phyloP scores from a whole-genome alignment of 129 eudicot species.

The Chrysanthemum seticuspe region DNA sequence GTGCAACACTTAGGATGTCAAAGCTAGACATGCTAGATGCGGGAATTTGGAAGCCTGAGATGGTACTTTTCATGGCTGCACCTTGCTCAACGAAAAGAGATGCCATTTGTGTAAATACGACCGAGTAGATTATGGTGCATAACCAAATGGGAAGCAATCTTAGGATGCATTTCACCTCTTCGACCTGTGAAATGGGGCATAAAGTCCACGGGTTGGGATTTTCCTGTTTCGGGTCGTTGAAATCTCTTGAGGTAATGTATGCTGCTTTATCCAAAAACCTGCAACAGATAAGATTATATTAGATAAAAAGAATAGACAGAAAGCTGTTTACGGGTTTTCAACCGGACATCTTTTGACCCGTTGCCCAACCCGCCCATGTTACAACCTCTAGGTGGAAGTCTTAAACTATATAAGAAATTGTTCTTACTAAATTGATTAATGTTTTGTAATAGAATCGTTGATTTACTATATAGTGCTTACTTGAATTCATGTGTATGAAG shows the following conservation, averaged over 20 bases:
- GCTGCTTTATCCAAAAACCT: conserved; percentile 96
- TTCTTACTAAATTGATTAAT: not conserved
- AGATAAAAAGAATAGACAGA: not conserved
- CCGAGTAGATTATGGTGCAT: conserved; percentile 88
- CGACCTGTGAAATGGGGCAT: conserved; percentile 83
- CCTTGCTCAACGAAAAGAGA: conserved; percentile 96
- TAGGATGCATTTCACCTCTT: conserved; percentile 90
- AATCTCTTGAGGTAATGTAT: conserved; percentile 57
- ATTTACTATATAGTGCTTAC: conserved; percentile 39
- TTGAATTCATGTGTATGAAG: conserved; percentile 87
- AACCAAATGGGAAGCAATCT: conserved; percentile 92
- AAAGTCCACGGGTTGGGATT: conserved; percentile 64
- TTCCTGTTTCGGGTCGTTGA: conserved; percentile 36
- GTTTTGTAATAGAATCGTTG: no score
- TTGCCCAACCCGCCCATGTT: not conserved
- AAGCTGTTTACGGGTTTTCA: not conserved
- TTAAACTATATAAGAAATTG: not conserved
- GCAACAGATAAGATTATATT: conserved; percentile 1
- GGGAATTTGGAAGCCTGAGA: conserved; percentile 71
- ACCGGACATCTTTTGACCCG: not conserved
- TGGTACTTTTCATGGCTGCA: conserved; percentile 74
- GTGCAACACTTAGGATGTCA: conserved; percentile 83
- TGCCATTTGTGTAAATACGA: conserved; percentile 93
- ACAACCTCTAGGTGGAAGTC: not conserved
- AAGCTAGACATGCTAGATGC: conserved; percentile 96